A percentile compares a stretch with the other conserved stretches of the same genome.
Evolutionary conservation across 768 basidiomycete species (phyloP).

Genomic region (Pulveroboletus sp.): DNA sequence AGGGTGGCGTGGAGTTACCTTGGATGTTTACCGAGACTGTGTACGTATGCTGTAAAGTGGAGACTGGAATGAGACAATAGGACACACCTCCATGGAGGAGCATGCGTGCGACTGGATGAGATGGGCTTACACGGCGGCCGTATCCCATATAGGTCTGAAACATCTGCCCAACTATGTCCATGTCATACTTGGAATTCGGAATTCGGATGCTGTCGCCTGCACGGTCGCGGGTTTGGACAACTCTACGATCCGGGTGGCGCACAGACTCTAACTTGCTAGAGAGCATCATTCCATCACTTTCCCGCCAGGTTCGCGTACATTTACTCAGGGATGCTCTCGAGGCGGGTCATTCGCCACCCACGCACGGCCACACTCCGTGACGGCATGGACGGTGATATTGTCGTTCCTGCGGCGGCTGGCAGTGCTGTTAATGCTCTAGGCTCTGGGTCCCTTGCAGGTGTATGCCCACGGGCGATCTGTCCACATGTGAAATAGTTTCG

Average conservation of each 20-base stretch:
- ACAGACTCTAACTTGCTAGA: too few species aligned
- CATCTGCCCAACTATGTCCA: neutral
- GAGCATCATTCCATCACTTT: neutral
- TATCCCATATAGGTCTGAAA: constrained; percentile 11
- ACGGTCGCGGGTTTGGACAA: neutral
- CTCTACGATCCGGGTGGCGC: neutral
- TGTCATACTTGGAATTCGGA: constrained; percentile 3
- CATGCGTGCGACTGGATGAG: neutral
- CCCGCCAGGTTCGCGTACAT: neutral
- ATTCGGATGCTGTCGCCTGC: neutral
- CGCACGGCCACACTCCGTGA: constrained; percentile 4
- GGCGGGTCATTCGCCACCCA: neutral
- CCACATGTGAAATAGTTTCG: too few species aligned
- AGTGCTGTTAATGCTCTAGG: constrained; percentile 1
- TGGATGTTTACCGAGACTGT: neutral
- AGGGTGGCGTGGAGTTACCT: too few species aligned
- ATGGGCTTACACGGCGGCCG: constrained; percentile 3
- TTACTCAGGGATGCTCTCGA: neutral
- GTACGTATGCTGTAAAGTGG: neutral
- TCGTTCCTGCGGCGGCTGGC: constrained; percentile 8
- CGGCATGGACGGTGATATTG: constrained; percentile 8
- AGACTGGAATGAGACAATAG: neutral
- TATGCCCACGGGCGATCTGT: too few species aligned
- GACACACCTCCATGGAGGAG: neutral
- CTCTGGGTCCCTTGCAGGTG: neutral